phyloP scores from a whole-genome alignment of 2,329 filamentous ascomycete species.

The Cyphellophora attinorum region DNA sequence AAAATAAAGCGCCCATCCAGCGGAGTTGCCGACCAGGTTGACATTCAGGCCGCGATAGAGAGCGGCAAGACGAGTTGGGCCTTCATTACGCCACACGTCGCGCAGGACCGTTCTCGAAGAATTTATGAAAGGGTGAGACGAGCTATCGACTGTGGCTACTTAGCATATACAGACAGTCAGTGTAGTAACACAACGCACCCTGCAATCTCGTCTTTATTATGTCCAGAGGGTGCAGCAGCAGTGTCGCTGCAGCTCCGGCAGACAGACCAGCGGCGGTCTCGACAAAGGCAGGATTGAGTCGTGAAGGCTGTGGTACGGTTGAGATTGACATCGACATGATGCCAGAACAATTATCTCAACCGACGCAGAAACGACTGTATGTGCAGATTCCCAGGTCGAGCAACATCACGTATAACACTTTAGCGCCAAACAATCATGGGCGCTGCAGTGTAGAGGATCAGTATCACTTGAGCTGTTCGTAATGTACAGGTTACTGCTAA shows the following conservation, averaged over 20 bases:
- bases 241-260: constrained; percentile 75
- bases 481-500: no score
- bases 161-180: no score
- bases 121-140: constrained; percentile 37
- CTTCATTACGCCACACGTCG: constrained; percentile 44
- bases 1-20: constrained; percentile 90
- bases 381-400: constrained; percentile 14
- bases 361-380: constrained; percentile 12
- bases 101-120: constrained; percentile 44
- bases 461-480: no score
- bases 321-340: no score
- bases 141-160: constrained; percentile 43
- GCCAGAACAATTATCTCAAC: no score
- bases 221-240: constrained; percentile 85
- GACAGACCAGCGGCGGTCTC: constrained; percentile 85
- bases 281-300: constrained; percentile 65
- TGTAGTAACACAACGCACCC: constrained; percentile 55
- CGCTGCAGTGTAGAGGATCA: no score
- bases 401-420: constrained; percentile 11
- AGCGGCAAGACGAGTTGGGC: constrained; percentile 44
- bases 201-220: constrained; percentile 95
- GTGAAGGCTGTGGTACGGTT: no score
- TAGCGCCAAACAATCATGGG: neutral
- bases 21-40: constrained; percentile 82
- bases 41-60: constrained; percentile 85